Evolutionary conservation across 2,329 filamentous ascomycete species (phyloP).

Genomic region (Sphaerulina vaccinii): DNA sequence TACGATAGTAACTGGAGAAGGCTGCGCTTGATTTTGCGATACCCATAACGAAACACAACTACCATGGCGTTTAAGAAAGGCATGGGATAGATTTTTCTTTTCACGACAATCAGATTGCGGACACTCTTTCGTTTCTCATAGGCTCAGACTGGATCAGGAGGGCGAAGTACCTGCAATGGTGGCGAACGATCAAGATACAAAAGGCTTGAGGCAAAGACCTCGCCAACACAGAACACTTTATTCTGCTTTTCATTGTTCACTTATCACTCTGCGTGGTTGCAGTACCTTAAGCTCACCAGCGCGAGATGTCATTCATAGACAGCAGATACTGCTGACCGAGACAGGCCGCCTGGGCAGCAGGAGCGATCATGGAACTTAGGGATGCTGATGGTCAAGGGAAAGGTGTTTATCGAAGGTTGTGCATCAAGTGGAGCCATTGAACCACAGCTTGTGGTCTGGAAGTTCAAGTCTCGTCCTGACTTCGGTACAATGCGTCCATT

Average conservation of each 20-base stretch:
- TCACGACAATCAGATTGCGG: neutral
- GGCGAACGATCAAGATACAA: neutral
- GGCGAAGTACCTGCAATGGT: neutral
- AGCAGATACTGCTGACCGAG: no score
- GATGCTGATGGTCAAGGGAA: no score
- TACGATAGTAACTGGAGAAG: slow-evolving; percentile 1
- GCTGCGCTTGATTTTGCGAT: slow-evolving; percentile 3
- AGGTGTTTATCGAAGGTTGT: no score
- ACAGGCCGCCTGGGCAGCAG: no score
- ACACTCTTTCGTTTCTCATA: slow-evolving; percentile 14
- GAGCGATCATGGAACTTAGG: no score
- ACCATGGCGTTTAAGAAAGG: slow-evolving; percentile 5
- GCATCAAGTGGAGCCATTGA: no score
- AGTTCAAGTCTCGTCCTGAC: no score
- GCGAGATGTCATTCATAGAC: no score
- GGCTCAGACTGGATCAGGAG: slow-evolving; percentile 2
- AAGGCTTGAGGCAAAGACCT: neutral
- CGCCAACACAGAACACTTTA: neutral
- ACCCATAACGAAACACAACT: slow-evolving; percentile 4
- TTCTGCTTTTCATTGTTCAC: neutral
- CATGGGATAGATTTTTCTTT: neutral
- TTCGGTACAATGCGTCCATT: no score
- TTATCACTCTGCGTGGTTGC: no score
- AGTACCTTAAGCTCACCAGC: no score
- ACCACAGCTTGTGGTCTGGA: no score